These are phyloP conservation scores for Akanthomyces dipterigenus DNA, from an alignment of 2,329 filamentous ascomycete species.

Conservation along the genomic window DNA sequence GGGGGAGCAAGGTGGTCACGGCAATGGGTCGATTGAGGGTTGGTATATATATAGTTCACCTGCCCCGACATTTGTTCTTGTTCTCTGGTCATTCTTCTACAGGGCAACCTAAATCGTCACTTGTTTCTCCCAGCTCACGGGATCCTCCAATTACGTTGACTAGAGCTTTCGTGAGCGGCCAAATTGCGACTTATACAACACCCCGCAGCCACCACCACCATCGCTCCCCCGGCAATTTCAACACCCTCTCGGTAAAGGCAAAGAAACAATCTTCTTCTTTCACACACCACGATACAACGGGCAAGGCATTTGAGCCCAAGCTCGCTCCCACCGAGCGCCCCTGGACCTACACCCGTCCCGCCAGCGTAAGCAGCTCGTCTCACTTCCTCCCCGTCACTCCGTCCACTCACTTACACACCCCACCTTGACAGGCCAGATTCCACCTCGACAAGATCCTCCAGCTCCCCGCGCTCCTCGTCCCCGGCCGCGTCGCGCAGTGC, in stretches of 20 bases:
- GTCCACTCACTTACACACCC: conserved; percentile 10
- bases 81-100: too few relatives aligned
- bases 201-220: too few relatives aligned
- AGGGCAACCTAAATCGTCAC: too few relatives aligned
- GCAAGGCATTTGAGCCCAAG: conserved; percentile 19
- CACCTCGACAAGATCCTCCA: conserved; percentile 26
- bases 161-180: too few relatives aligned
- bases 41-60: background rate
- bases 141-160: too few relatives aligned
- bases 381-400: background rate
- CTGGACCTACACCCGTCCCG: conserved; percentile 14
- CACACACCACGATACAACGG: background rate
- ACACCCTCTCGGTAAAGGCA: background rate
- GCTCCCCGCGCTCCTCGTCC: conserved; percentile 24
- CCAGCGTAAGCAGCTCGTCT: background rate
- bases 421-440: conserved; percentile 22
- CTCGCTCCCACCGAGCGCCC: conserved; percentile 19
- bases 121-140: too few relatives aligned
- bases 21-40: too few relatives aligned
- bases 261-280: background rate
- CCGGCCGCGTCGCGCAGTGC: conserved; percentile 30
- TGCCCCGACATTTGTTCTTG: too few relatives aligned
- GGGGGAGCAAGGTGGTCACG: too few relatives aligned
- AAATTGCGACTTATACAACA: too few relatives aligned
- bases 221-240: too few relatives aligned